These are phyloP conservation scores for Reutealis trisperma DNA, from an alignment of 345 rosid genomes.

Conservation along the genomic window DNA sequence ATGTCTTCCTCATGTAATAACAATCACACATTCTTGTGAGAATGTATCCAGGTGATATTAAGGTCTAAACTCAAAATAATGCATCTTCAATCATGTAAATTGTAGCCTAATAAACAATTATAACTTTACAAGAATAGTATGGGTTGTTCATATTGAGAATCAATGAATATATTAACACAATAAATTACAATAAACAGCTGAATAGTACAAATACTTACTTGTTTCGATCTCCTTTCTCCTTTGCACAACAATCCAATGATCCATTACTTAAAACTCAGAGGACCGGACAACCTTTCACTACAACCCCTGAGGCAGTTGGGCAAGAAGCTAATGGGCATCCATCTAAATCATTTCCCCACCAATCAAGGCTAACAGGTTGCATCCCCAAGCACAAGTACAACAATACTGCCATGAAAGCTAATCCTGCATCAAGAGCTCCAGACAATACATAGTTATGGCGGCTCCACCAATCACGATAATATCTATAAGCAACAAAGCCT, in stretches of 20 bases:
- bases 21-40: too few relatives aligned
- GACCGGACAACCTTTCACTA: slow-evolving; percentile 46
- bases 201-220: too few relatives aligned
- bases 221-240: not conserved
- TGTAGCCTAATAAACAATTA: too few relatives aligned
- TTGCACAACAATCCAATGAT: not conserved
- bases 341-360: slow-evolving; percentile 63
- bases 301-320: slow-evolving; percentile 46
- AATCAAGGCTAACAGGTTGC: slow-evolving; percentile 43
- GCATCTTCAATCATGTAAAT: too few relatives aligned
- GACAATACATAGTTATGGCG: slow-evolving; percentile 67
- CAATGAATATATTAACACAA: too few relatives aligned
- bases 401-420: slow-evolving; percentile 67
- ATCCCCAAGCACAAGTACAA: slow-evolving; percentile 55
- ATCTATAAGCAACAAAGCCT: slow-evolving; percentile 57
- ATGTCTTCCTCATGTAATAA: too few relatives aligned
- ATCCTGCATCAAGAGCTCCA: slow-evolving; percentile 68
- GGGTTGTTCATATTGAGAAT: too few relatives aligned
- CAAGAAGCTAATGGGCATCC: slow-evolving; percentile 66
- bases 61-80: too few relatives aligned
- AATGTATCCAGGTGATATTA: too few relatives aligned
- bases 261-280: slow-evolving; percentile 20
- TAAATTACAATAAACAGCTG: too few relatives aligned
- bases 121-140: too few relatives aligned
- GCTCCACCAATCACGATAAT: slow-evolving; percentile 64